phyloP scores from a whole-genome alignment of 306 rosid genomes.

The Vachellia collinsii region DNA sequence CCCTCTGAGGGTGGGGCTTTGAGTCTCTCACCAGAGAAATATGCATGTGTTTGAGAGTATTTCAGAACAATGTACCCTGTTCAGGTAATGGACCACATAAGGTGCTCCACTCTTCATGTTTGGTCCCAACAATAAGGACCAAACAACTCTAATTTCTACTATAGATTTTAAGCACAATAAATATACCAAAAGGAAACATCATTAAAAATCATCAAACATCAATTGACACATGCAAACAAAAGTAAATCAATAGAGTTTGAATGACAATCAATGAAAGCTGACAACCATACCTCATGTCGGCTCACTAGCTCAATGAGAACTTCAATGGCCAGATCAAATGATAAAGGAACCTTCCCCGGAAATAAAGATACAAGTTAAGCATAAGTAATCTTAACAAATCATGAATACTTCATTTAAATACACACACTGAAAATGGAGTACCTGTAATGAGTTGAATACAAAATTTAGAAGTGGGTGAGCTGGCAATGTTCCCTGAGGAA shows the following conservation, averaged over 20 bases:
- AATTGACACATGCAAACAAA: slow-evolving; percentile 22
- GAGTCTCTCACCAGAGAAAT: neutral
- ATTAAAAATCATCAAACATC: slow-evolving; percentile 17
- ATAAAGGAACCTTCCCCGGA: slow-evolving; percentile 62
- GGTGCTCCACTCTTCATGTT: neutral
- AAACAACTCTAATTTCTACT: slow-evolving; percentile 17
- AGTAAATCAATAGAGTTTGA: slow-evolving; percentile 24
- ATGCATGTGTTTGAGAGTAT: neutral
- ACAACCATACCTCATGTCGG: slow-evolving; percentile 82
- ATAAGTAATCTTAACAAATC: slow-evolving; percentile 23
- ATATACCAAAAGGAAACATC: slow-evolving; percentile 35
- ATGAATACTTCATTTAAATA: slow-evolving; percentile 27
- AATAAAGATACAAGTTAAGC: slow-evolving; percentile 35
- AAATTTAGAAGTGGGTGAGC: slow-evolving; percentile 87
- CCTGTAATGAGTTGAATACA: slow-evolving; percentile 87
- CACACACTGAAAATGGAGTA: slow-evolving; percentile 38
- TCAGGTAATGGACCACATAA: neutral
- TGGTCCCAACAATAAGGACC: neutral
- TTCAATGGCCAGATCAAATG: slow-evolving; percentile 92
- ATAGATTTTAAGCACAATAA: slow-evolving; percentile 9
- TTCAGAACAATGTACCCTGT: neutral
- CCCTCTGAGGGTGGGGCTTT: neutral
- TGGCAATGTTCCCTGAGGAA: slow-evolving; percentile 75
- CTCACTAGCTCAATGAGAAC: slow-evolving; percentile 91
- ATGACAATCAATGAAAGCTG: slow-evolving; percentile 29